phyloP scores from a whole-genome alignment of 345 rosid genomes.

The Triadica sebifera region DNA sequence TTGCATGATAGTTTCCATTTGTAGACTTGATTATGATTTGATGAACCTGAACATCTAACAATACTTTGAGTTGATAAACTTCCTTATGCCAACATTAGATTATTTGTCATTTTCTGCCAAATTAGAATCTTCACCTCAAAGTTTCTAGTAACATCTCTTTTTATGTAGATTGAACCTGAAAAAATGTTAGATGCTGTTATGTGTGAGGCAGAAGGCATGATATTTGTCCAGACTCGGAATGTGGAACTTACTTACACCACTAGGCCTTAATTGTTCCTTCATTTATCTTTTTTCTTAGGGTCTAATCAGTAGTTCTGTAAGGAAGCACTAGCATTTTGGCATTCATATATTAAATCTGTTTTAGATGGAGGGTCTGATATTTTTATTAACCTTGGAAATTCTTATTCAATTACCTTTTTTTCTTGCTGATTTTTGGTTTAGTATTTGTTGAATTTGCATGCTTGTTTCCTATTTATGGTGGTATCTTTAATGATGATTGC shows the following conservation, averaged over 20 bases:
- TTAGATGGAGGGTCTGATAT: not conserved
- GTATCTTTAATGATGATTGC: conserved; percentile 38
- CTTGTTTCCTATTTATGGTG: conserved; percentile 19
- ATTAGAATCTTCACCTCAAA: not conserved
- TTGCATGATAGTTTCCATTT: not conserved
- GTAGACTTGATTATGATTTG: not conserved
- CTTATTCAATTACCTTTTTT: not conserved
- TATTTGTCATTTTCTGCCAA: no score
- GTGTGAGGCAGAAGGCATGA: not conserved
- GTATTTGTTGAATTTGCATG: conserved; percentile 3
- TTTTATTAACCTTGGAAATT: conserved; percentile 1
- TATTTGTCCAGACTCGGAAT: not conserved
- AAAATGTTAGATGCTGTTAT: conserved; percentile 3
- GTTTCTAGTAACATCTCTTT: not conserved
- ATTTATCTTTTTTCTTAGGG: not conserved
- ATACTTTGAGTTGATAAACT: not conserved
- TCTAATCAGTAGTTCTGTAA: conserved; percentile 1
- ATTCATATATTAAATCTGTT: not conserved
- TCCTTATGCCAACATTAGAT: not conserved
- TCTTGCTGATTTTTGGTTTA: conserved; percentile 16
- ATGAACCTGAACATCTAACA: not conserved
- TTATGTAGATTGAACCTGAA: not conserved
- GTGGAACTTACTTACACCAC: not conserved
- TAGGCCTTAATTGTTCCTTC: no score
- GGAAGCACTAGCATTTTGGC: no score